Conservation (phyloP, 192 early-diverging fungal species). For the Backusella macrospora region DNA sequence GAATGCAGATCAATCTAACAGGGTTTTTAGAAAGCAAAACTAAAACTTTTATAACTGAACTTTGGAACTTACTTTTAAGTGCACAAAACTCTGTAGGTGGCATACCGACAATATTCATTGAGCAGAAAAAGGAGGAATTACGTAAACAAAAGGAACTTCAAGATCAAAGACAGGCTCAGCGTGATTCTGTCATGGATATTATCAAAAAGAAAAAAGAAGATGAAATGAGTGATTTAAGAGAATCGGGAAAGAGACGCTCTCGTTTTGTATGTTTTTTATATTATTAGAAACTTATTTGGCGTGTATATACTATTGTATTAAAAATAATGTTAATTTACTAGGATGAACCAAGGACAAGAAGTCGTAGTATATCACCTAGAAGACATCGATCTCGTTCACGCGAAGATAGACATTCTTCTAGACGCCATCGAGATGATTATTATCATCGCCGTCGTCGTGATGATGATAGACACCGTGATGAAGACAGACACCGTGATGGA, state of each 20-base stretch:
- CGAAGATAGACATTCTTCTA: constrained; percentile 25
- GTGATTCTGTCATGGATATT: constrained; percentile 25
- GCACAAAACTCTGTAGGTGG: constrained; percentile 83
- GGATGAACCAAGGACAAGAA: constrained; percentile 23
- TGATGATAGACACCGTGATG: constrained; percentile 29
- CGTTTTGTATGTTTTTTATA: constrained; percentile 20
- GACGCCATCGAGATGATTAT: constrained; percentile 37
- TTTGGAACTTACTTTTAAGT: constrained; percentile 91
- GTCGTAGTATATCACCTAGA: constrained; percentile 19
- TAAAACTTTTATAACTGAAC: constrained; percentile 76
- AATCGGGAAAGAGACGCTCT: constrained; percentile 11
- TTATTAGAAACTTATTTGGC: background rate
- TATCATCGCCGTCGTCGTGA: constrained; percentile 36
- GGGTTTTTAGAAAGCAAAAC: constrained; percentile 91
- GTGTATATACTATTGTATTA: background rate
- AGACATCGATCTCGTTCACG: constrained; percentile 26
- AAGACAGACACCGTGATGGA: constrained; percentile 26
- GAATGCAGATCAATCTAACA: constrained; percentile 94
- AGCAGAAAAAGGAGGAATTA: constrained; percentile 85
- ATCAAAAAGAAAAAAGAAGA: background rate
- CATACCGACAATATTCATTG: constrained; percentile 85
- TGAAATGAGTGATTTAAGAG: constrained; percentile 9
- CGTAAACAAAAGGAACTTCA: constrained; percentile 48
- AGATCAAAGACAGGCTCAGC: background rate
- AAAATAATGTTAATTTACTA: background rate